Percentiles rank a stretch among this genome's conserved stretches.
Conservation (phyloP, 2,329 filamentous ascomycete genomes). For the Xylariales sp. region DNA sequence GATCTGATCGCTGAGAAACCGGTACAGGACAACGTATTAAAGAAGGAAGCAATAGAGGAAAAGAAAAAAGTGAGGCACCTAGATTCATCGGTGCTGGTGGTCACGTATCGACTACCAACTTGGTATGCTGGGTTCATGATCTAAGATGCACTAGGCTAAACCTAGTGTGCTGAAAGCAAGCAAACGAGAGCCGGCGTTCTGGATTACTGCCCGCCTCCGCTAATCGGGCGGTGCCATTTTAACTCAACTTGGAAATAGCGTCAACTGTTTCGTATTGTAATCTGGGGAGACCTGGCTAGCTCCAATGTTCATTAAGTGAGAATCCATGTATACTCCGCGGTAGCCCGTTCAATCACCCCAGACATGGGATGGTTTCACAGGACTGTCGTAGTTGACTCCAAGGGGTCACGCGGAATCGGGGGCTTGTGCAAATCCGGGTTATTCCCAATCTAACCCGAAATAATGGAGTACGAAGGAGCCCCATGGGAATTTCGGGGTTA, state of each 20-base stretch:
- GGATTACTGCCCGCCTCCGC: not conserved
- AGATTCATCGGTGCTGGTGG: not conserved
- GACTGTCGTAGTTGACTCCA: not conserved
- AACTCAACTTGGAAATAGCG: slow-evolving; percentile 9
- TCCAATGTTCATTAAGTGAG: not conserved
- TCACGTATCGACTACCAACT: not conserved
- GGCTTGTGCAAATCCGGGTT: not conserved
- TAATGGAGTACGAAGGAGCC: not conserved
- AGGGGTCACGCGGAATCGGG: not conserved
- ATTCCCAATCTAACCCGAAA: not conserved
- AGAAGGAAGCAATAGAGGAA: not conserved
- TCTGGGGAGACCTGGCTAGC: slow-evolving; percentile 3
- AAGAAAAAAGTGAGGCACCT: not conserved
- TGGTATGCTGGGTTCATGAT: not conserved
- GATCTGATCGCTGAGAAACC: too few species aligned
- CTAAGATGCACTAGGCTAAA: not conserved
- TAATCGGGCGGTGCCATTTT: not conserved
- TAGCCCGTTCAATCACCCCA: not conserved
- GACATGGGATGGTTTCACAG: not conserved
- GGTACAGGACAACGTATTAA: not conserved
- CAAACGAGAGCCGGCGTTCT: not conserved
- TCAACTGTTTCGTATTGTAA: not conserved
- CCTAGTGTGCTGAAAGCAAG: not conserved
- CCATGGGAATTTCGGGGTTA: not conserved
- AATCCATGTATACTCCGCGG: not conserved